A percentile compares a stretch with the other conserved stretches of the same genome.
These are phyloP conservation scores for Arthrobotrys pseudoclavata DNA, from an alignment of 2,329 filamentous ascomycete genomes.

Conservation along the genomic window DNA sequence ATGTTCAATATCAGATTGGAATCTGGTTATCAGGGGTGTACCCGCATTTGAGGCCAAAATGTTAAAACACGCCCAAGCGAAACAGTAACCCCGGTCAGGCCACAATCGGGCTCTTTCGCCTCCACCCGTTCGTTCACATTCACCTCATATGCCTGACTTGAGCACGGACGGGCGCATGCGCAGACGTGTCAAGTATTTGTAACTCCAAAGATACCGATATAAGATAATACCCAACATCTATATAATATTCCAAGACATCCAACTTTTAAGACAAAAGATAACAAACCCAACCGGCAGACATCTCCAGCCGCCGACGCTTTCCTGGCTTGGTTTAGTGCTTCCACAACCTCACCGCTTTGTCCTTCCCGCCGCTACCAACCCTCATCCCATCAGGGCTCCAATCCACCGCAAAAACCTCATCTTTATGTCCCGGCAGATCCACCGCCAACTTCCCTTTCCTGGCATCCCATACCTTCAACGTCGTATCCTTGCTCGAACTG, in stretches of 20 bases:
- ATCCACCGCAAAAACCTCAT: conserved; percentile 68
- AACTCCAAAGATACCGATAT: conserved; percentile 2
- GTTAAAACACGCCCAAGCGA: conserved; percentile 4
- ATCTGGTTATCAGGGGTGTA: not conserved
- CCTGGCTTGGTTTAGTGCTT: conserved; percentile 72
- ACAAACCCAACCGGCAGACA: conserved; percentile 1
- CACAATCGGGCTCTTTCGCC: conserved; percentile 23
- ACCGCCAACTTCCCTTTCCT: conserved; percentile 83
- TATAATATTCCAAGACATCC: not conserved
- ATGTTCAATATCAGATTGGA: not conserved
- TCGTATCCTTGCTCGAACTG: conserved; percentile 83
- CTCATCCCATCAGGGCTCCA: conserved; percentile 69
- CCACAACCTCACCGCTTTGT: conserved; percentile 82
- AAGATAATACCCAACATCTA: conserved; percentile 9
- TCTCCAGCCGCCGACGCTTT: conserved; percentile 22
- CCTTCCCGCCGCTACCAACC: conserved; percentile 92
- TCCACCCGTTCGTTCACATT: conserved; percentile 10
- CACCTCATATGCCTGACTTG: not conserved
- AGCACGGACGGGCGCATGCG: too few species aligned
- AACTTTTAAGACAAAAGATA: conserved; percentile 2
- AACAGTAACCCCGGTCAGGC: conserved; percentile 28
- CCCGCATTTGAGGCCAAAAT: conserved; percentile 15
- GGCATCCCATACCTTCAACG: conserved; percentile 84
- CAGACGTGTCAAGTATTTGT: not conserved
- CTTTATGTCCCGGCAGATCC: conserved; percentile 54